Conservation (phyloP, 2,329 filamentous ascomycete species). For the Xylariaceae sp. region DNA sequence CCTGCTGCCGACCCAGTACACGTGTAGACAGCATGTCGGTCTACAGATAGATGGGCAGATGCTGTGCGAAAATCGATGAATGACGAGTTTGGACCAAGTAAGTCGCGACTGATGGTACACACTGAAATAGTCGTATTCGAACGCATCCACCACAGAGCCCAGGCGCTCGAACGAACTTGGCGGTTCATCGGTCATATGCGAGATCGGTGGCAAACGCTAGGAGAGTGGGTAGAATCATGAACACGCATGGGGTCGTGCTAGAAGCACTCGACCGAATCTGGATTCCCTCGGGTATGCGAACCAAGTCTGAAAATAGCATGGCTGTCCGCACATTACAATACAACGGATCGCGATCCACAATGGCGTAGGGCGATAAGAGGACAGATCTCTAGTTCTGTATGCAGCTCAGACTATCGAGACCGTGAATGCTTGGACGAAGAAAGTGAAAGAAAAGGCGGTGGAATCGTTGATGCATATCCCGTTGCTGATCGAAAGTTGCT, state of each 20-base stretch:
- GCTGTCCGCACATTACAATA: background rate
- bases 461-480: background rate
- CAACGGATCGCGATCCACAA: background rate
- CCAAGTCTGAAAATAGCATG: constrained; percentile 1
- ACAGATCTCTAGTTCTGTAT: background rate
- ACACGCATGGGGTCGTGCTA: background rate
- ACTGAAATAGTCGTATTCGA: background rate
- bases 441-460: background rate
- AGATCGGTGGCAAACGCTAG: background rate
- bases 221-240: background rate
- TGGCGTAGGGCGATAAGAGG: background rate
- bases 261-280: background rate
- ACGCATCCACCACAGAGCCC: background rate
- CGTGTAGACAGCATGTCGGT: background rate
- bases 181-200: constrained; percentile 2
- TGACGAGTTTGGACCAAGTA: background rate
- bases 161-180: background rate
- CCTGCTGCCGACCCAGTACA: background rate
- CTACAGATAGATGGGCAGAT: background rate
- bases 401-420: background rate
- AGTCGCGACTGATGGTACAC: background rate
- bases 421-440: background rate
- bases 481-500: constrained; percentile 1
- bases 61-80: constrained; percentile 1
- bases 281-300: background rate